A percentile compares a stretch with the other conserved stretches of the same genome.
Conservation (phyloP, 2,329 filamentous ascomycete genomes). For the Zymoseptoria pseudotritici region DNA sequence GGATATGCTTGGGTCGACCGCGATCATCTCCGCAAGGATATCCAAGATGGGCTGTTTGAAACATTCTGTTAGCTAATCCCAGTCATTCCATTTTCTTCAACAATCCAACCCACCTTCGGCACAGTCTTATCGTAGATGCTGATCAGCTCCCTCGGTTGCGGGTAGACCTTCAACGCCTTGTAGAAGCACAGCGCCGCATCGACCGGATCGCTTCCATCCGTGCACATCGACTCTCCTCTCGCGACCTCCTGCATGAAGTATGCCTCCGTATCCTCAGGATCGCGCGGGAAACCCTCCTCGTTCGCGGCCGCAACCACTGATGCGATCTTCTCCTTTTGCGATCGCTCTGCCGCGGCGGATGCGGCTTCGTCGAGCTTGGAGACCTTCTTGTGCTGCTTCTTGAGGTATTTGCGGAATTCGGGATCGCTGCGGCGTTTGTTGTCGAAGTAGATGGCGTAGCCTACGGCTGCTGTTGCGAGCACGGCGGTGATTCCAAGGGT, state of each 20-base stretch:
- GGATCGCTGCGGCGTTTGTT: conserved; percentile 57
- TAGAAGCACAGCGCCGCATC: conserved; percentile 95
- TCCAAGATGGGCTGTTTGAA: conserved; percentile 71
- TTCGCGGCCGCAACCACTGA: conserved; percentile 70
- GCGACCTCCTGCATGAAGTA: conserved; percentile 97
- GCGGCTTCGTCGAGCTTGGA: conserved; percentile 65
- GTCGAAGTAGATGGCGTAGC: conserved; percentile 61
- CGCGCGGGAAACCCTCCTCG: conserved; percentile 83
- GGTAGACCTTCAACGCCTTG: conserved; percentile 97
- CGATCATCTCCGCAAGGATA: conserved; percentile 96
- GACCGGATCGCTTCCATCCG: conserved; percentile 69
- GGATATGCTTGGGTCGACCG: conserved; percentile 63
- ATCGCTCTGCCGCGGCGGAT: conserved; percentile 56
- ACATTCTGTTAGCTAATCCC: conserved; percentile 12
- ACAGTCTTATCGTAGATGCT: conserved; percentile 98
- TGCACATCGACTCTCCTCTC: conserved; percentile 72
- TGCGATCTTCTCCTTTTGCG: conserved; percentile 68
- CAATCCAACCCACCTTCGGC: conserved; percentile 60
- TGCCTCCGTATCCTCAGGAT: conserved; percentile 85
- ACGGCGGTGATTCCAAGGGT: conserved; percentile 46
- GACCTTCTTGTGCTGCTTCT: conserved; percentile 68
- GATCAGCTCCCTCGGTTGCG: conserved; percentile 84
- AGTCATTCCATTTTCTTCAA: conserved; percentile 12
- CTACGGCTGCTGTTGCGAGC: conserved; percentile 51
- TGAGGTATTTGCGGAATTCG: conserved; percentile 55